phyloP scores from a whole-genome alignment of 1,284 basidiomycete genomes.

The Trichosporon faecale region DNA sequence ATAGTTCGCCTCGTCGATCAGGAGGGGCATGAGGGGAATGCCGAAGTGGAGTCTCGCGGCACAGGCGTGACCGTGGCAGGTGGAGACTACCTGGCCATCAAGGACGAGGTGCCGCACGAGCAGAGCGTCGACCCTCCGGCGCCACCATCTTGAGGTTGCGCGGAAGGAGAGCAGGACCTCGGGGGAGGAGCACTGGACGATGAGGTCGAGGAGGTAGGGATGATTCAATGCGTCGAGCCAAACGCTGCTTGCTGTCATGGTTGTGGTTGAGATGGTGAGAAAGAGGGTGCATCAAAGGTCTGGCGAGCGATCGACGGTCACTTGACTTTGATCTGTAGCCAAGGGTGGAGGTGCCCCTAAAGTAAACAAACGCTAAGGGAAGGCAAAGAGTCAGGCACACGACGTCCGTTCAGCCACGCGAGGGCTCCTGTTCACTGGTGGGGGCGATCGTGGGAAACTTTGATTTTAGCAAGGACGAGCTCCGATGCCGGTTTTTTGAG shows the following conservation, averaged over 20 bases:
- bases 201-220: conserved; percentile 3
- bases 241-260: background rate
- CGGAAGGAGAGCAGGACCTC: conserved; percentile 4
- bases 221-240: background rate
- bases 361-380: background rate
- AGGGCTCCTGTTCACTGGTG: too few species aligned
- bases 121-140: background rate
- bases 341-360: background rate
- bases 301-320: background rate
- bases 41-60: background rate
- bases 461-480: too few species aligned
- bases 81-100: background rate
- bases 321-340: background rate
- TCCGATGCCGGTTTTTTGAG: too few species aligned
- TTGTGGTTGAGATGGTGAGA: background rate
- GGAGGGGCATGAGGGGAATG: background rate
- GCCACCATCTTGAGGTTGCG: background rate
- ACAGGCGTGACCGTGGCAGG: background rate
- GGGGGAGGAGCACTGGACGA: background rate
- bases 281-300: background rate
- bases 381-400: background rate
- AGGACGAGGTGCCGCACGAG: background rate
- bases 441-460: too few species aligned
- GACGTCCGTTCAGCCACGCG: background rate
- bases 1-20: background rate